Percentiles rank a stretch among this genome's conserved stretches.
phyloP scores from a whole-genome alignment of 257 asterid genomes.

The Solanum chiquidenum region DNA sequence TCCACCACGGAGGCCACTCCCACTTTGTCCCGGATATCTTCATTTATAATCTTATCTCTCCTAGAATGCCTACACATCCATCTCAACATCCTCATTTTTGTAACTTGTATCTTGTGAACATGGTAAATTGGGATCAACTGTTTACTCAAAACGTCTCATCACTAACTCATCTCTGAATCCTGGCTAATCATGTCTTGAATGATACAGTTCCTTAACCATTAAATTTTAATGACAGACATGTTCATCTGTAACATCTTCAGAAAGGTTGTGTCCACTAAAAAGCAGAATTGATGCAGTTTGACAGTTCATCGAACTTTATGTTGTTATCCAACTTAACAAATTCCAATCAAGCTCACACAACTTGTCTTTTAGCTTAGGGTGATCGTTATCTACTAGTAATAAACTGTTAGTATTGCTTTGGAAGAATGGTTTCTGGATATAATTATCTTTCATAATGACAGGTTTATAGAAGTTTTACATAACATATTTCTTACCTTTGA shows the following conservation, averaged over 20 bases:
- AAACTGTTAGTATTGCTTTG: background rate
- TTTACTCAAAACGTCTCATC: background rate
- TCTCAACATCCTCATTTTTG: background rate
- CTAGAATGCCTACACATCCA: background rate
- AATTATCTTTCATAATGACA: background rate
- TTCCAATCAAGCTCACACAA: background rate
- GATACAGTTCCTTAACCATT: background rate
- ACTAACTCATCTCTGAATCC: background rate
- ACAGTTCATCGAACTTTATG: background rate
- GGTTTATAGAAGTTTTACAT: background rate
- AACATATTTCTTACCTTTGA: background rate
- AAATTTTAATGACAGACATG: background rate
- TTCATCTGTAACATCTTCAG: background rate
- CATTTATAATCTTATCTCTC: background rate
- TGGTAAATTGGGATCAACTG: background rate
- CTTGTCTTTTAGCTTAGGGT: background rate
- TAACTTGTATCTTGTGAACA: background rate
- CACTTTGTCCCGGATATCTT: background rate
- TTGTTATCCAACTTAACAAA: background rate
- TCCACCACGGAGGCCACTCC: background rate
- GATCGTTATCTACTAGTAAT: background rate
- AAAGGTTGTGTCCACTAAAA: background rate
- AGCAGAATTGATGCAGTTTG: background rate
- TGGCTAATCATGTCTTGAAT: background rate
- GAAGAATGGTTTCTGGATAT: background rate